Base-by-base conservation (phyloP, 257 asterid species). In the Leptodermis oblonga region DNA sequence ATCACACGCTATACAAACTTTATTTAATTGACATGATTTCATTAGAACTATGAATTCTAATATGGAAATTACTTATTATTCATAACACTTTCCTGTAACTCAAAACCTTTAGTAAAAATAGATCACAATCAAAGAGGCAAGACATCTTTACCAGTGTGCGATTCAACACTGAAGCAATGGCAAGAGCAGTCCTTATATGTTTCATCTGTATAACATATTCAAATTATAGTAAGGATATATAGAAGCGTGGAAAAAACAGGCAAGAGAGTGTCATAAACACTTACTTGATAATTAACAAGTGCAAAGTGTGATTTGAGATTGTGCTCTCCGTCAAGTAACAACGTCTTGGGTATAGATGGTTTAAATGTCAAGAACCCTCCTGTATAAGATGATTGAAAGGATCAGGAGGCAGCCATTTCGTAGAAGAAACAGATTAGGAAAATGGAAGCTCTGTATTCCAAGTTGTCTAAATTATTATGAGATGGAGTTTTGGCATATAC, bases 101-200 rank as follows among this genome's bases (percentile, higher is more conserved):
- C 49, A 62, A 36, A 62, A 36, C 33, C 49, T 42, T 62, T 17
- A 8, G 5, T 4, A n/a, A 36, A 34, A 36, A 20, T 41, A n/a
- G n/a, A 34, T 62, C 34, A 61, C 66, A 61, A 18, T 59, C 22
- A 61, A 73, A 59, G 71, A 63, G 37, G 72, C 22, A 34, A 60
- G 64, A 70, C 70, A 67, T 74, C 91, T 86, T 56, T 74, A 94
- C 99, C 96, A 94, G 78, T 60, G 97, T 89, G 73, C 99, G 99
- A 71, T 82, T 85, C 84, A 94, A 79, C 78, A 94, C 62, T 41
- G 89, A 91, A 81, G 99, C 92, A 67, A 94, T 74, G 78, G 96
- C 95, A 79, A 94, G 95, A 51, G 99, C 99, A 70, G 87, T 87
- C 79, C 99, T 86, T 87, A 91, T 88, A 76, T 94, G 99, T 83